phyloP scores from a whole-genome alignment of 169 alveolate species.

The Plasmodium yoelii region DNA sequence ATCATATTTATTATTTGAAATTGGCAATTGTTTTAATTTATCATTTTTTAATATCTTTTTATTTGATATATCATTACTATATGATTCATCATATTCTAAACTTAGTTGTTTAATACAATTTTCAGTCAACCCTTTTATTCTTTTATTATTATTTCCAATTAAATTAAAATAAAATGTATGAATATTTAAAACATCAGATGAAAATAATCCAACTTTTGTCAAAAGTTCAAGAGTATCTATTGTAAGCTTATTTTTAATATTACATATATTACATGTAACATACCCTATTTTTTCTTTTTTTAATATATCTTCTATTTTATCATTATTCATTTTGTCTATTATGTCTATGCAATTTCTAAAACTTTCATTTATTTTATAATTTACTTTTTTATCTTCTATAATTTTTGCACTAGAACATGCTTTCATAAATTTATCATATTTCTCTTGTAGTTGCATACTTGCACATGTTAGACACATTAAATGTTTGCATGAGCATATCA shows the following conservation, averaged over 20 bases:
- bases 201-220: conserved; percentile 64
- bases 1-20: conserved; percentile 30
- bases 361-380: conserved; percentile 43
- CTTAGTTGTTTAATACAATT: conserved; percentile 4
- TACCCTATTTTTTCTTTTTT: conserved; percentile 58
- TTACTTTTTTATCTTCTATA: neutral
- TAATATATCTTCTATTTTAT: conserved; percentile 16
- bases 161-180: conserved; percentile 33
- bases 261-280: conserved; percentile 43
- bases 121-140: conserved; percentile 5
- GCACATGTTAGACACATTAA: conserved; percentile 60
- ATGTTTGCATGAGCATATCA: conserved; percentile 57
- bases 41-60: conserved; percentile 37
- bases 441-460: conserved; percentile 40
- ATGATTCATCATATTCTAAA: conserved; percentile 6
- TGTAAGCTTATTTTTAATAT: conserved; percentile 56
- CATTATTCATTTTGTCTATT: conserved; percentile 10
- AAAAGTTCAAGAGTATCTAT: conserved; percentile 50
- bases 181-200: conserved; percentile 45
- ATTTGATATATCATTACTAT: neutral
- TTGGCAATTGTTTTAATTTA: conserved; percentile 12
- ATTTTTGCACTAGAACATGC: neutral
- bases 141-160: neutral
- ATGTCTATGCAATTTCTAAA: conserved; percentile 13
- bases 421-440: conserved; percentile 41